Evolutionary conservation across 1,139 yeast species (phyloP), one percentile per base, ranked within the genome.

Genomic region (Tardiomyces digboiensis): DNA sequence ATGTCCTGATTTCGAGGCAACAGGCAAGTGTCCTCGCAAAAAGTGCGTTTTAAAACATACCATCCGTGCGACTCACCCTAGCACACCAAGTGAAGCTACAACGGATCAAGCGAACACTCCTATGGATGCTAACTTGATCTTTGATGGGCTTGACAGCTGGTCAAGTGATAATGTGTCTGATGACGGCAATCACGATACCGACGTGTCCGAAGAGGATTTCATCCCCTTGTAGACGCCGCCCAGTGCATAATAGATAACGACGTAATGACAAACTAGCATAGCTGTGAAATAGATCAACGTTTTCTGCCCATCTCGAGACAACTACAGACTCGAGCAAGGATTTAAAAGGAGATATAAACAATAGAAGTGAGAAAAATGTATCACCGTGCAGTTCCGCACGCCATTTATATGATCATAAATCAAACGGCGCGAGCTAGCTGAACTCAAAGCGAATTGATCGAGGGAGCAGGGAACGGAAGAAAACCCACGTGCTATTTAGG

Each of bases 1-100:
- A 46, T 84, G 94, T 60, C 93, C 94, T 0, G 91, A 83, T 56
- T 77, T 71, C 52, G 81, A 76, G 50, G 79, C 76, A 49, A 66
- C 67, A 19, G 83, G 83, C 13, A 56, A 53, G 19, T 84, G 94
- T 60, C 68, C 75, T 0, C 61, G 75, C 46, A 74, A 75, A 1
- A 57, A 63, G 18, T 82, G 88, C 55, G 59, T 64, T 20, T 61
- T 82, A 39, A 59, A 58, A 38, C 88, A 81, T 58, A 62, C 66
- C 12, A 54, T 52, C 12, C 50, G 52, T 44, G 59, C 51, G 52
- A 51, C 36, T 6, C 16, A 33, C 19, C 39, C 36, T 8, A 19
- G n/a, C 14, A 19, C 23, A 38, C 22, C 14, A 19, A 48, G 49
- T 51, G 40, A 39, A 52, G 58, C 39, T 58, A 62, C 49, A 69